Evolutionary conservation across 768 basidiomycete genomes (phyloP), one percentile per base, ranked within the genome.

Genomic region (Rhodotorula babjevae): DNA sequence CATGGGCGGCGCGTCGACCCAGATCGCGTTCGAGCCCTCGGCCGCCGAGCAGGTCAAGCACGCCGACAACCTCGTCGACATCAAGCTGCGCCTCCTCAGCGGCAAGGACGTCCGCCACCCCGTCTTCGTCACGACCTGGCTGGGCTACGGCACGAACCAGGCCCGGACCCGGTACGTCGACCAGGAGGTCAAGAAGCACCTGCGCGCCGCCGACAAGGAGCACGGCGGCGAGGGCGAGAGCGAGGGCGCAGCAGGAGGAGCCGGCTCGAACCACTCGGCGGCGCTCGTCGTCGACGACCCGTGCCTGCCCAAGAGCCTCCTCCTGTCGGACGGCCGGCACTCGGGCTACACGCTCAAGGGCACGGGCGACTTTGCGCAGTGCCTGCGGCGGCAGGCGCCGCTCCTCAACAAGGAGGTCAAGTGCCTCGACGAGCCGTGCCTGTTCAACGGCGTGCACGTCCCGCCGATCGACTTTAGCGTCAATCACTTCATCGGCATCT

Each of bases 1-100:
- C 80, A 99, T 98, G 96, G 96, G 96, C 64, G 95, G 96, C 36
- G 96, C 96, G 27, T 97, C 94, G 23, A 98, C 95, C 15, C 96
- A 99, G 81, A 94, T 99, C 73, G 96, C 96, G 19, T 99, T 98
- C 78, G 93, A 97, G 78, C 96, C 96, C 0, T 85, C 85, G 56
- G 75, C 78, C 29, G 80, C 83, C 12, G 88, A 87, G 69, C 85
- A 85, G 69, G 82, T 65, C 23, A 67, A 72, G 56, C 84, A 85
- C 67, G 80, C 85, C 49, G 86, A 87, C 65, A 85, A 88, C 67
- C 84, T 98, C 27, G 86, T 90, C 49, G 87, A 90, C 74, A 93
- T 99, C 58, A 85, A 89, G 49, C 80, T 98, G 68, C 86, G 92
- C 61, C 83, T 95, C 50, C 80, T 98, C 53, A 86, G 88, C 46